Evolutionary conservation across 345 rosid genomes (phyloP), one percentile per base, ranked within the genome.

Genomic region (Cardamine chenopodiifolia): DNA sequence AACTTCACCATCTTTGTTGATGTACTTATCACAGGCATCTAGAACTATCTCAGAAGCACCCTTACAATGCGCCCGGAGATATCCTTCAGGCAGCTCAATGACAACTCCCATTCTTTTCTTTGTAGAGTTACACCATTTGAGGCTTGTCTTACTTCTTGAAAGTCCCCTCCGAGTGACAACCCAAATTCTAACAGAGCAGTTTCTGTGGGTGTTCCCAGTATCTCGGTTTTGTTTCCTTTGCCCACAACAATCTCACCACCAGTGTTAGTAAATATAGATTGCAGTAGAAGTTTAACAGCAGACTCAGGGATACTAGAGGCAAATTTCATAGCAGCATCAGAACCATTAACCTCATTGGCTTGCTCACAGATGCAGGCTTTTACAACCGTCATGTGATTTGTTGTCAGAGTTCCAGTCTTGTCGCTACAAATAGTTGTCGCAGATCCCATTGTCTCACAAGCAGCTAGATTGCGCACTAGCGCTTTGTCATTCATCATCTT

Each of bases 381-480:
- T 47, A 86, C 89, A 65, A 90, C 96, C 49, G 91, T 82, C 97
- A 91, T 91, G 76, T 83, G 88, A 80, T 91, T 90, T 73, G 87
- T 88, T 61, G 98, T 94, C 54, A 94, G 85, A 5, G 96, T 94
- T 52, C 98, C 98, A 44, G 96, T 94, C 82, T 90, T 94, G 80
- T 94, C 95, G 4, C 93, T 89, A 73, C 96, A 91, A 19, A 94
- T 88, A 48, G 86, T 86, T 10, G 97, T 87, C 47, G 97, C 88
- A 17, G 96, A 94, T 66, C 97, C 97, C 95, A 94, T 91, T 5
- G 96, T 91, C 84, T 94, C 98, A 53, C 97, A 94, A 19, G 98
- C 96, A 34, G 98, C 89, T 34, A 91, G 85, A 79, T 88, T 82
- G 40, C 96, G 89, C 62, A 91, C 98, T 31, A 90, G 86, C 14